Evolutionary conservation across 176 grass and related monocot genomes (phyloP).

Genomic region (Canna indica): DNA sequence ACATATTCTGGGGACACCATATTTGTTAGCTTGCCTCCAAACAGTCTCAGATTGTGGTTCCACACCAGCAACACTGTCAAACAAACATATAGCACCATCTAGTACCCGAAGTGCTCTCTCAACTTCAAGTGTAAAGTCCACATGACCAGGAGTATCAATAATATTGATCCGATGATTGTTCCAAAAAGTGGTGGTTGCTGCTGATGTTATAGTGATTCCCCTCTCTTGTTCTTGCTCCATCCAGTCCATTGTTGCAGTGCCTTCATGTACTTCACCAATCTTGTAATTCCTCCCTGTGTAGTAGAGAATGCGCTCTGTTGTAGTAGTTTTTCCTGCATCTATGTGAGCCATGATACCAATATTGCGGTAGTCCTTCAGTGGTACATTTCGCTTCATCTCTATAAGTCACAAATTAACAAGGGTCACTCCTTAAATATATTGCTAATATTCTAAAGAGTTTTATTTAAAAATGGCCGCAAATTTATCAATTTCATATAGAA

Average conservation of each 20-base stretch:
- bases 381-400: slow-evolving; percentile 37
- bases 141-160: slow-evolving; percentile 94
- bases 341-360: slow-evolving; percentile 99
- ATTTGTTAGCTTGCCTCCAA: slow-evolving; percentile 96
- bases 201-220: slow-evolving; percentile 97
- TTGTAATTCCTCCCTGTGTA: slow-evolving; percentile 98
- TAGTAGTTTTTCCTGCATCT: slow-evolving; percentile 97
- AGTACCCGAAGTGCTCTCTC: slow-evolving; percentile 91
- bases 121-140: slow-evolving; percentile 96
- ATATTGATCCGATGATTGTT: slow-evolving; percentile 98
- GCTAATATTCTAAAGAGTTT: too few species aligned
- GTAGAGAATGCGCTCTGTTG: slow-evolving; percentile 87
- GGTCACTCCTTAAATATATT: slow-evolving; percentile 14
- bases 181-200: slow-evolving; percentile 92
- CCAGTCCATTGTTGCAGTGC: slow-evolving; percentile 97
- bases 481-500: too few species aligned
- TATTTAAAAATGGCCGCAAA: too few species aligned
- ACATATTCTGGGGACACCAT: slow-evolving; percentile 92
- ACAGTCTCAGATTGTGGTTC: slow-evolving; percentile 98
- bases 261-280: slow-evolving; percentile 96
- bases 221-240: slow-evolving; percentile 99
- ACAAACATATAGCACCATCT: slow-evolving; percentile 94
- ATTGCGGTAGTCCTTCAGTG: slow-evolving; percentile 83
- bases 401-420: slow-evolving; percentile 14
- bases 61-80: slow-evolving; percentile 96